These are phyloP conservation scores for Chrysoporthe austroafricana DNA, from an alignment of 2,329 filamentous ascomycete species.

Conservation along the genomic window DNA sequence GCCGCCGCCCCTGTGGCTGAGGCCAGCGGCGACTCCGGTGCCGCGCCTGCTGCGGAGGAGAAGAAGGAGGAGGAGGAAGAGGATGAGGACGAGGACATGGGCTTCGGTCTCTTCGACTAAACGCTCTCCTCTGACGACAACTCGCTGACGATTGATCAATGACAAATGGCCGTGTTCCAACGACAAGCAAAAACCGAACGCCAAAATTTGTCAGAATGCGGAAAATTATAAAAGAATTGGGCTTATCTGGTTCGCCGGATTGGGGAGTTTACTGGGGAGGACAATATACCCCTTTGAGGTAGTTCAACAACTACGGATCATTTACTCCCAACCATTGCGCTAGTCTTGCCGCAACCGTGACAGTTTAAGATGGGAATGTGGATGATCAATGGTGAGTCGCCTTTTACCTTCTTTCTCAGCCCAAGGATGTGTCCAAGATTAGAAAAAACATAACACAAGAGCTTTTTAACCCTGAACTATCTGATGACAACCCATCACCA, in stretches of 20 bases:
- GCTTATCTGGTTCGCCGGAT: slow-evolving; percentile 25
- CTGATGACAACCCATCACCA: slow-evolving; percentile 63
- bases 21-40: slow-evolving; percentile 52
- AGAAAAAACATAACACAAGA: slow-evolving; percentile 54
- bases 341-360: slow-evolving; percentile 3
- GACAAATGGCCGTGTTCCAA: slow-evolving; percentile 7
- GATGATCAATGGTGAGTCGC: slow-evolving; percentile 17
- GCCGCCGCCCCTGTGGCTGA: slow-evolving; percentile 74
- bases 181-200: slow-evolving; percentile 10
- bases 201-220: slow-evolving; percentile 4
- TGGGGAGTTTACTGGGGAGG: slow-evolving; percentile 21
- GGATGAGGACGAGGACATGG: slow-evolving; percentile 68
- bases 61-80: slow-evolving; percentile 69
- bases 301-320: slow-evolving; percentile 30
- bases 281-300: slow-evolving; percentile 22
- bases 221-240: slow-evolving; percentile 2
- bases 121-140: not conserved
- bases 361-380: not conserved
- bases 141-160: slow-evolving; percentile 20
- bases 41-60: slow-evolving; percentile 54
- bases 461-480: slow-evolving; percentile 71
- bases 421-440: slow-evolving; percentile 54
- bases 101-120: slow-evolving; percentile 74
- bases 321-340: slow-evolving; percentile 19
- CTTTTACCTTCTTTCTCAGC: slow-evolving; percentile 19